These are phyloP conservation scores for Arabidopsis thaliana DNA, from an alignment of 345 rosid genomes.

Conservation along the genomic window DNA sequence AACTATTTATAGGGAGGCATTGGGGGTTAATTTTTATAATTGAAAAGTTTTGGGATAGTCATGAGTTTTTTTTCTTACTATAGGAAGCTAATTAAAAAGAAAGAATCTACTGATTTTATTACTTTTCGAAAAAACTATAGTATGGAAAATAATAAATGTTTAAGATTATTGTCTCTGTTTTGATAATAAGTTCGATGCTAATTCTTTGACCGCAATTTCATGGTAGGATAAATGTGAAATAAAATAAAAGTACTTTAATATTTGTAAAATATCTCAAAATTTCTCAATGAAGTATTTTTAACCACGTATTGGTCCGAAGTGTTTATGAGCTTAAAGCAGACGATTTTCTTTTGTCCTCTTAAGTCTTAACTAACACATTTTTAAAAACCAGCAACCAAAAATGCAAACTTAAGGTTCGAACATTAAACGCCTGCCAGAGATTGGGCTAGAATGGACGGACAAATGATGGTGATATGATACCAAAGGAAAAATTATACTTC, in stretches of 20 bases:
- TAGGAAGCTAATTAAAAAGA: background rate
- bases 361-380: too few species aligned
- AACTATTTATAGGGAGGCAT: background rate
- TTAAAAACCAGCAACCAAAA: too few species aligned
- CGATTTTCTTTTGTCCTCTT: too few species aligned
- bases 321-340: too few species aligned
- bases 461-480: background rate
- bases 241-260: background rate
- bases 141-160: background rate
- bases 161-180: background rate
- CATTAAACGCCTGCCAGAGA: background rate
- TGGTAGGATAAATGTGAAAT: background rate
- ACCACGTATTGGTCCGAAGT: too few species aligned
- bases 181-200: background rate
- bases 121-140: background rate
- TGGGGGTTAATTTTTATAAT: background rate
- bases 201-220: background rate
- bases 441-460: background rate
- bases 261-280: slow-evolving; percentile 7
- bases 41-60: background rate
- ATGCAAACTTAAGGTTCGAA: too few species aligned
- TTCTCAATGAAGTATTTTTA: too few species aligned
- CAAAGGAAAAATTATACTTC: slow-evolving; percentile 9
- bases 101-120: background rate
- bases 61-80: background rate